Percentiles rank a stretch among this genome's conserved stretches.
Conservation (phyloP, 164 flowering plant genomes). For the Chimonanthus salicifolius region DNA sequence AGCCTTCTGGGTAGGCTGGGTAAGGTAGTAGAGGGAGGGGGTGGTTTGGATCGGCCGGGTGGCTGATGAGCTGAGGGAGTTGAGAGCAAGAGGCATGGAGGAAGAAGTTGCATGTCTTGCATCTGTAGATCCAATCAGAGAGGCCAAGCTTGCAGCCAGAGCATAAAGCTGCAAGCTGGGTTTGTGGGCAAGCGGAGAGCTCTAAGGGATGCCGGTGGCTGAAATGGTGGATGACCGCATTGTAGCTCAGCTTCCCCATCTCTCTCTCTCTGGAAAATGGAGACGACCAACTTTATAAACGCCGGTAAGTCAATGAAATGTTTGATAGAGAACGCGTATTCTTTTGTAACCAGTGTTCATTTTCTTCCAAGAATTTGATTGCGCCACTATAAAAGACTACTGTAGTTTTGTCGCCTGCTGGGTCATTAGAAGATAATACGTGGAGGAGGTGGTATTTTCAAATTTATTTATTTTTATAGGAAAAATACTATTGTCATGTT, state of each 20-base stretch:
- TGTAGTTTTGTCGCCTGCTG: too few relatives aligned
- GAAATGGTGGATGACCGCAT: slow-evolving; percentile 20
- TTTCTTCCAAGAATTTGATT: too few relatives aligned
- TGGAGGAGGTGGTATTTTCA: too few relatives aligned
- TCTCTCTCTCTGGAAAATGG: background rate
- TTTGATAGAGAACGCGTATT: background rate
- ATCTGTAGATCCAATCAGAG: slow-evolving; percentile 14
- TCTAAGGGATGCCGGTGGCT: slow-evolving; percentile 25
- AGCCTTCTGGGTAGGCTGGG: slow-evolving; percentile 31
- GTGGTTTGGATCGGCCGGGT: slow-evolving; percentile 28
- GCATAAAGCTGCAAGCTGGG: background rate
- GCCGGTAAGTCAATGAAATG: background rate
- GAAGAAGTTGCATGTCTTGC: slow-evolving; percentile 18
- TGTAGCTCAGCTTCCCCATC: slow-evolving; percentile 4
- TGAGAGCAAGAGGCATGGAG: slow-evolving; percentile 22
- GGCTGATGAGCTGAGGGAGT: slow-evolving; percentile 15
- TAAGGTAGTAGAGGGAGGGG: slow-evolving; percentile 21
- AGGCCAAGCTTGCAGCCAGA: slow-evolving; percentile 14
- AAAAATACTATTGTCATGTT: too few relatives aligned
- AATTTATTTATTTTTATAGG: too few relatives aligned
- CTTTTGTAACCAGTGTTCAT: too few relatives aligned
- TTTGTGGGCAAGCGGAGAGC: slow-evolving; percentile 2
- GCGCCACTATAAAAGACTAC: too few relatives aligned
- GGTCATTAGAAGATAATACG: too few relatives aligned
- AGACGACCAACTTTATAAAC: background rate